A percentile compares a stretch with the other conserved stretches of the same genome.
phyloP scores from a whole-genome alignment of 2,329 filamentous ascomycete species.

The Purpureocillium lavendulum region DNA sequence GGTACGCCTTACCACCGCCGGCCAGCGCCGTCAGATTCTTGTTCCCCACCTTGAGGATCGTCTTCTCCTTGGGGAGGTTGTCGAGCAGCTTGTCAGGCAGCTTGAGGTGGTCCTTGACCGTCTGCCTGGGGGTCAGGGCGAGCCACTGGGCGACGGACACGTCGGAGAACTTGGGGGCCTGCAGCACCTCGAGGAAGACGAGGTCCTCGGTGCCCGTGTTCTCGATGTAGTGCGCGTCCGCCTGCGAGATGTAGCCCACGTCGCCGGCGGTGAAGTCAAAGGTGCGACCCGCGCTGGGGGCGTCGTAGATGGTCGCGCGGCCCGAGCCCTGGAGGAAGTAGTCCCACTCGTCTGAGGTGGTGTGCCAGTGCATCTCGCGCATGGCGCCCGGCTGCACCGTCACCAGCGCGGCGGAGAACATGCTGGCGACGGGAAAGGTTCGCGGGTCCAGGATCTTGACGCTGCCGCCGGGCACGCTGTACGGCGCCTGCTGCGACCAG shows the following conservation, averaged over 20 bases:
- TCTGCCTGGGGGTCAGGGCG: slow-evolving; percentile 46
- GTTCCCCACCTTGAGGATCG: slow-evolving; percentile 31
- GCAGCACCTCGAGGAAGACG: slow-evolving; percentile 51
- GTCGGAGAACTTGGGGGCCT: slow-evolving; percentile 42
- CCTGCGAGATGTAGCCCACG: slow-evolving; percentile 46
- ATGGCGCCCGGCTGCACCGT: slow-evolving; percentile 54
- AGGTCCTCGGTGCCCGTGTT: slow-evolving; percentile 50
- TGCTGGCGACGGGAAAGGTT: slow-evolving; percentile 47
- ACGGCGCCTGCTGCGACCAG: slow-evolving; percentile 41
- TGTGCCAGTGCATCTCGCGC: slow-evolving; percentile 59
- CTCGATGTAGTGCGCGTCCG: slow-evolving; percentile 50
- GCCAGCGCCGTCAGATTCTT: slow-evolving; percentile 22
- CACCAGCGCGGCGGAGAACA: slow-evolving; percentile 48
- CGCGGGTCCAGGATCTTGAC: slow-evolving; percentile 51
- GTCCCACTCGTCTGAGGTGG: slow-evolving; percentile 50
- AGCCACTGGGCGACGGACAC: slow-evolving; percentile 51
- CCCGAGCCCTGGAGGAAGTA: slow-evolving; percentile 50
- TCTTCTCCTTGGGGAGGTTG: slow-evolving; percentile 30
- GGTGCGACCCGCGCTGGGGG: slow-evolving; percentile 39
- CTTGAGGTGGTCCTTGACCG: slow-evolving; percentile 48
- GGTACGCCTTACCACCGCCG: slow-evolving; percentile 11
- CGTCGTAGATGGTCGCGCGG: slow-evolving; percentile 46
- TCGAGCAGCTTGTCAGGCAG: slow-evolving; percentile 27
- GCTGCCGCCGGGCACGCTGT: slow-evolving; percentile 43
- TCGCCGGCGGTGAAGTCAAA: slow-evolving; percentile 53